Base-by-base conservation (phyloP, 352 stramenopile species). In the Phytopythium chamaehyphon region DNA sequence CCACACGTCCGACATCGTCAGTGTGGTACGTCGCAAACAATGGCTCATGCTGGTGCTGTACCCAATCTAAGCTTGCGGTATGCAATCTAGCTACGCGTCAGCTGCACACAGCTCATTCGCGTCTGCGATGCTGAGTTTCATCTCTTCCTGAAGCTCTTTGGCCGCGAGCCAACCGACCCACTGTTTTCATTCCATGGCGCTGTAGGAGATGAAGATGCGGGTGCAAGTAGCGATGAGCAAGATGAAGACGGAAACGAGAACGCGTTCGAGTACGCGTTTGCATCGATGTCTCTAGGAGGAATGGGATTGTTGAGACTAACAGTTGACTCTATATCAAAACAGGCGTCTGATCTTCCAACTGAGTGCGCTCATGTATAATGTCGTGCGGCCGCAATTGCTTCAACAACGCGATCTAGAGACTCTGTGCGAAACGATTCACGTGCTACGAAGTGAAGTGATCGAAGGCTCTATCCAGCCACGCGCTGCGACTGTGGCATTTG, bases 331-430 rank as follows among this genome's bases (percentile, higher is more conserved):
- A 36, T 49, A 22, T 50, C 18, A 49, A 4, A 23, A 11, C 57
- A 93, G 83, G 45, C 73, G 75, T 8, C 59, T 94, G 19, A 84
- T 92, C 28, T 83, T 94, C 39, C 81, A 92, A 47, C 52, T 94
- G 3, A 88, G 83, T 42, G 69, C 73, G 3, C 35, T 86, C 8
- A 42, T 94, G 12, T 94, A 94, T 69, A 84, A 81, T 44, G 69
- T 80, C 7, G 60, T 83, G 19, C 75, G 83, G 6, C 83, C 83
- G 36, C 69, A 78, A 35, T 57, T 94, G 55, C 47, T 94, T 19
- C 56, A 78, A 21, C 78, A 94, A 28, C 83, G 88, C 46, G 81
- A 90, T 40, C 55, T 94, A 14, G 83, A 92, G 39, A 59, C 76
- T 31, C 58, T 94, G 2, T 94, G 83, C 35, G 83, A 94, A 51